Base-by-base conservation (phyloP, 805 yeast species). In the Saturnispora saitoi region DNA sequence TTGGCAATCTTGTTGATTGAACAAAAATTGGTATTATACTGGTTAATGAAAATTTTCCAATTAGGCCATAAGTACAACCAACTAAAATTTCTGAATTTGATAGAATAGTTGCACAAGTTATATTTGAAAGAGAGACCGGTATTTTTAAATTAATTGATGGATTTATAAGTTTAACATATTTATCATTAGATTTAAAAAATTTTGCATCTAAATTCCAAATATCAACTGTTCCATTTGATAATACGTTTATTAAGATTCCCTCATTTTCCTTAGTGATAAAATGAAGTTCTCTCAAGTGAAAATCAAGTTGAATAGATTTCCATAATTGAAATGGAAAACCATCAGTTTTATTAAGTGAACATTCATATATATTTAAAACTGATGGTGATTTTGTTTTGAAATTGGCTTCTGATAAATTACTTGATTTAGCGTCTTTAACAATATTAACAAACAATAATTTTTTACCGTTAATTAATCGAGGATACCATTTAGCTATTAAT, bases 371-470 rank as follows among this genome's bases (percentile, higher is more conserved):
- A 11, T 56, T 50, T 15, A 65, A 44, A 1, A 55, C 54, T 0
- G 66, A 47, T 29, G 52, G 30, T 8, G 53, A 43, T 2, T 52
- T 36, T 2, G 62, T 40, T 4, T 26, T 34, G 28, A 47, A 47
- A 32, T 36, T 19, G 20, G 41, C 42, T 24, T 58, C 58, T 11
- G 46, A 42, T 32, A 54, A 47, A 47, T 42, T 17, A 45, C 54
- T 14, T 17, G 45, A 22, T 15, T 40, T 48, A 14, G 38, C 30
- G 8, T 45, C 28, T 20, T 54, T 49, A 10, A 56, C 45, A 5
- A 59, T 54, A 14, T 62, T 57, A 1, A 65, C 62, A 54, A 65
- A 63, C 14, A 65, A 42, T 43, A 55, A 65, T 28, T 53, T 48
- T 14, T 52, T 54, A 5, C 43, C 52, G 30, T 50, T 41, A 3